Base-by-base conservation (phyloP, 148 eudicot genomes). In the Fallopia convolvulus region DNA sequence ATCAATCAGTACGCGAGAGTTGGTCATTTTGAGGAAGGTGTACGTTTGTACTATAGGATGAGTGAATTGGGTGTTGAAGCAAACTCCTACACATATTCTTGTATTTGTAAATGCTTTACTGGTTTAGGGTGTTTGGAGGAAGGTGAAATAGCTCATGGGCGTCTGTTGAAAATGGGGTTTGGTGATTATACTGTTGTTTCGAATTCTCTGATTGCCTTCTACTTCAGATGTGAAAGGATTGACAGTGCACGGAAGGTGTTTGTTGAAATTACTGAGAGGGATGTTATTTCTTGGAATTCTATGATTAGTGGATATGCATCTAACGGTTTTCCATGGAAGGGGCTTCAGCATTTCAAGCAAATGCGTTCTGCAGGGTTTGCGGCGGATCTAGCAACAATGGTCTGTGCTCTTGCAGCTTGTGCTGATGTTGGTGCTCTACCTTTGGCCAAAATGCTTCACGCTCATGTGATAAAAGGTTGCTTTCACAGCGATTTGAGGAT, bases 291-390 rank as follows among this genome's bases (percentile, higher is more conserved):
- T 1, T 90, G 92, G 95, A 90, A 90, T 82, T 83, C 90, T 0
- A 90, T 90, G 91, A 89, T 90, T 17, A 90, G 92, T 83, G 94
- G 94, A 56, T 90, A 83, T 74, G 79, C 81, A 21, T 83, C 80
- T 2, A 89, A 90, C 74, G 82, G 82, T 56, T 60, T 77, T 75
- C 58, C 86, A 3, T 75, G 58, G 73, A 81, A 84, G 75, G 92
- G 89, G 21, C 47, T 91, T 18, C 77, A 68, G 56, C 55, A 83
- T 77, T 89, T 87, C 74, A 46, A 53, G 55, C 77, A 86, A 60
- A 91, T 89, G 95, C 53, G 82, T 53, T 41, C 56, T 71, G 56
- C 42, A 68, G 86, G 83, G 47, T 76, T 77, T 44, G 46, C 42
- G 8, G 83, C 84, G 2, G 87, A 91, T 78, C 86, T 86, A 83